Evolutionary conservation across 2,329 filamentous ascomycete species (phyloP).

Genomic region (Incumbomyces lentus): DNA sequence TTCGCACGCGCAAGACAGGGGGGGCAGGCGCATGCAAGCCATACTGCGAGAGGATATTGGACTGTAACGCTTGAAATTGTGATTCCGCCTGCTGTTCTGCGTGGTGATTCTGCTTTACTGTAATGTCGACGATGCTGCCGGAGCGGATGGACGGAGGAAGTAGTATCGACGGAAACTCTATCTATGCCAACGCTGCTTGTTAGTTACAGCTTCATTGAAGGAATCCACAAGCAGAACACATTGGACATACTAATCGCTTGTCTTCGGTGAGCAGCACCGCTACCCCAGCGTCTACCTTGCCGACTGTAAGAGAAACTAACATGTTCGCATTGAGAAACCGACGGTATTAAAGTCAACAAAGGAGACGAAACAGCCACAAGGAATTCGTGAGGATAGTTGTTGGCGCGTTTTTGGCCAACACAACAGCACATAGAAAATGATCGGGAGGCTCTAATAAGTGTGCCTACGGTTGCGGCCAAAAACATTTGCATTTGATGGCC

Average conservation of each 20-base stretch:
- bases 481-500: too few relatives aligned
- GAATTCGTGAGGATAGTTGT: too few relatives aligned
- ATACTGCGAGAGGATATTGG: constrained; percentile 76
- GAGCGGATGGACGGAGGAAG: constrained; percentile 90
- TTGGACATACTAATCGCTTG: constrained; percentile 69
- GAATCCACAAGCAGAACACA: constrained; percentile 9
- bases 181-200: constrained; percentile 44
- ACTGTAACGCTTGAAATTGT: constrained; percentile 75
- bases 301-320: constrained; percentile 95
- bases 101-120: constrained; percentile 72
- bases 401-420: too few relatives aligned
- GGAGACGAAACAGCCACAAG: too few relatives aligned
- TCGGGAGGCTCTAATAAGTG: too few relatives aligned
- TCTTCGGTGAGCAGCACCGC: constrained; percentile 94
- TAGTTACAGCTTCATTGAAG: background rate
- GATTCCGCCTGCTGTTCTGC: constrained; percentile 67
- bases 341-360: too few relatives aligned
- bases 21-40: constrained; percentile 66
- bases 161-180: constrained; percentile 96
- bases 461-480: too few relatives aligned
- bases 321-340: constrained; percentile 42
- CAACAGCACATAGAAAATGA: too few relatives aligned
- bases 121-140: constrained; percentile 96
- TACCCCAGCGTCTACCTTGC: constrained; percentile 97
- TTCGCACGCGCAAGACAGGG: constrained; percentile 79